phyloP scores from a whole-genome alignment of 176 grass and related monocot genomes.

The Cymbopogon citratus region DNA sequence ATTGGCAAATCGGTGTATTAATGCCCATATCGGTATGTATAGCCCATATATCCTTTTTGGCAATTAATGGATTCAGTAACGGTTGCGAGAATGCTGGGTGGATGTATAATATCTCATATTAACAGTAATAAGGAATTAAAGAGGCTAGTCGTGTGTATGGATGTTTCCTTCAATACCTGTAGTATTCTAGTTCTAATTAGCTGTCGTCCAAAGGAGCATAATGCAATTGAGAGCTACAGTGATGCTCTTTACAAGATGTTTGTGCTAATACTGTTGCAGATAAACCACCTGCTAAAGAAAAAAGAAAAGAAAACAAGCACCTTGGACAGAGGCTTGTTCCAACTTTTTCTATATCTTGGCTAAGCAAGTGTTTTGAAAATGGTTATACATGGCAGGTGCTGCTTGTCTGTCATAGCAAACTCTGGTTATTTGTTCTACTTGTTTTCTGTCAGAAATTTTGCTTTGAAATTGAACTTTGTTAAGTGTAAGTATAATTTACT shows the following conservation, averaged over 20 bases:
- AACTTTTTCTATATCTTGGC: neutral
- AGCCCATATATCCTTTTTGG: neutral
- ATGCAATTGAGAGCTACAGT: neutral
- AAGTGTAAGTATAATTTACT: neutral
- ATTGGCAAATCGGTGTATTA: neutral
- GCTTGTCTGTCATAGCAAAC: neutral
- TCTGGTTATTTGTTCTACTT: neutral
- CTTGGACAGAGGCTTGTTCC: neutral
- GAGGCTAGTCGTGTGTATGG: neutral
- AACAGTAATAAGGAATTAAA: neutral
- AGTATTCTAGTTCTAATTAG: neutral
- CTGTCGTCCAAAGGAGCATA: neutral
- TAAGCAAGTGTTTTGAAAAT: neutral
- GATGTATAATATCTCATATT: neutral
- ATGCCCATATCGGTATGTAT: neutral
- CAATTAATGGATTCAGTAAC: neutral
- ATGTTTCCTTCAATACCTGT: neutral
- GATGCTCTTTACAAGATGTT: neutral
- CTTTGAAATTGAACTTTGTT: slow-evolving; percentile 4
- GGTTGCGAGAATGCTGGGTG: neutral
- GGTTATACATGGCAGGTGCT: neutral
- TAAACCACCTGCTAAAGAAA: neutral
- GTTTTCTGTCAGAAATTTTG: neutral
- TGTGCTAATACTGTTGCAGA: neutral
- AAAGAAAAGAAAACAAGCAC: neutral